These are phyloP conservation scores for Sarcomyxa edulis DNA, from an alignment of 768 basidiomycete genomes.

Conservation along the genomic window DNA sequence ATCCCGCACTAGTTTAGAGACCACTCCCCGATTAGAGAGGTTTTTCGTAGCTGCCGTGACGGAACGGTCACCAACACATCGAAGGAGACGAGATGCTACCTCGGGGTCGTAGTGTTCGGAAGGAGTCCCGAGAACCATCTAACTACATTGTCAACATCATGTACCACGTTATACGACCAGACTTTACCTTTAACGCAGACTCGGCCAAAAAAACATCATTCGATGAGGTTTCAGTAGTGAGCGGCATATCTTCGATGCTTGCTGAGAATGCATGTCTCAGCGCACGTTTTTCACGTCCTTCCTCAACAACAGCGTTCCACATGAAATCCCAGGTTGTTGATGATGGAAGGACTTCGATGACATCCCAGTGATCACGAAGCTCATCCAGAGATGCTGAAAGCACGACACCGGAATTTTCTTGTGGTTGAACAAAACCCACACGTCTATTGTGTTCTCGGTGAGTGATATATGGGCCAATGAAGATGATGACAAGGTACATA, in stretches of 20 bases:
- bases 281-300: constrained; percentile 68
- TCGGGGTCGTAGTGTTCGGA: constrained; percentile 62
- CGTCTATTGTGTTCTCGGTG: constrained; percentile 37
- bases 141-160: neutral
- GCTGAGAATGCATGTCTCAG: constrained; percentile 51
- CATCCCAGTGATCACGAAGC: constrained; percentile 41
- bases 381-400: constrained; percentile 41
- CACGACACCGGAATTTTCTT: constrained; percentile 23
- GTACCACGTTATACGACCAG: too few species aligned
- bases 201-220: constrained; percentile 56
- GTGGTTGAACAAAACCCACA: constrained; percentile 52
- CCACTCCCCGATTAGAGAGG: constrained; percentile 57
- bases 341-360: constrained; percentile 37
- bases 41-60: constrained; percentile 53
- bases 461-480: neutral
- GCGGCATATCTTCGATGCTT: constrained; percentile 33
- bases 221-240: constrained; percentile 17
- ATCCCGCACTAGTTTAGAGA: constrained; percentile 65
- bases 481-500: constrained; percentile 41
- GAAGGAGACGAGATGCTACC: constrained; percentile 52
- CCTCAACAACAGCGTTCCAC: constrained; percentile 68
- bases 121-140: constrained; percentile 80
- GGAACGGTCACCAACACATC: constrained; percentile 46
- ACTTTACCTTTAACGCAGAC: constrained; percentile 61
- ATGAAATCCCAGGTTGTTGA: constrained; percentile 66